These are phyloP conservation scores for Macrocybe gigantea DNA, from an alignment of 768 basidiomycete species.

Conservation along the genomic window DNA sequence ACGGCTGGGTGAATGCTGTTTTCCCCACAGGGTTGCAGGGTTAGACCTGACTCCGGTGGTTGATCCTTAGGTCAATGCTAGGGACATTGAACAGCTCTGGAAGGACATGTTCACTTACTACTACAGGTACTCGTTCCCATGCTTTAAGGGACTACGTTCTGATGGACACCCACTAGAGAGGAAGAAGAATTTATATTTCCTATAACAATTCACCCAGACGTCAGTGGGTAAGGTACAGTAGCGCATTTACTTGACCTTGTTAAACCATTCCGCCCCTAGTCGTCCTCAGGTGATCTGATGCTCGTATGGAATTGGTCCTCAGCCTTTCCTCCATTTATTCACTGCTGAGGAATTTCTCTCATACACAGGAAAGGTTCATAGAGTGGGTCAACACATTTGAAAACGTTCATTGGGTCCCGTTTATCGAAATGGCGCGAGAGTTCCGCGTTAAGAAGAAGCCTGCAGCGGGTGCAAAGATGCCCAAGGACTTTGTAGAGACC, in stretches of 20 bases:
- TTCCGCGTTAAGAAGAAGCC: conserved; percentile 50
- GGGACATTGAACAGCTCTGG: conserved; percentile 69
- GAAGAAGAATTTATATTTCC: conserved; percentile 68
- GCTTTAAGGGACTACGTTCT: background rate
- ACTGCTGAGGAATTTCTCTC: background rate
- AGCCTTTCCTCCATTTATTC: background rate
- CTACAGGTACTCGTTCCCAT: conserved; percentile 36
- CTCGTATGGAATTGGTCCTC: conserved; percentile 31
- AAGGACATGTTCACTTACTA: conserved; percentile 69
- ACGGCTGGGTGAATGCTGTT: conserved; percentile 52
- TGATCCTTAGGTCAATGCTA: conserved; percentile 46
- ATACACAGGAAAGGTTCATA: conserved; percentile 57
- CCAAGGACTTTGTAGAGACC: conserved; percentile 30
- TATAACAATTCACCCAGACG: conserved; percentile 76
- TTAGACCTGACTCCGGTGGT: background rate
- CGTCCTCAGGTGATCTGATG: conserved; percentile 72
- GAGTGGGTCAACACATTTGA: conserved; percentile 70
- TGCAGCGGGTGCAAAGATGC: conserved; percentile 48
- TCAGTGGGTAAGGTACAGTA: conserved; percentile 46
- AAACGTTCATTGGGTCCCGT: conserved; percentile 63
- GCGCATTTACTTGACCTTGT: conserved; percentile 1
- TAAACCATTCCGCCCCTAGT: conserved; percentile 20
- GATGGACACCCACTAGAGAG: conserved; percentile 30
- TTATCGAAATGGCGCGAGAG: conserved; percentile 62
- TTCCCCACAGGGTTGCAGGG: background rate